Percentiles rank a stretch among this genome's conserved stretches.
These are phyloP conservation scores for Microdochium trichocladiopsis DNA, from an alignment of 2,329 filamentous ascomycete genomes.

Conservation along the genomic window DNA sequence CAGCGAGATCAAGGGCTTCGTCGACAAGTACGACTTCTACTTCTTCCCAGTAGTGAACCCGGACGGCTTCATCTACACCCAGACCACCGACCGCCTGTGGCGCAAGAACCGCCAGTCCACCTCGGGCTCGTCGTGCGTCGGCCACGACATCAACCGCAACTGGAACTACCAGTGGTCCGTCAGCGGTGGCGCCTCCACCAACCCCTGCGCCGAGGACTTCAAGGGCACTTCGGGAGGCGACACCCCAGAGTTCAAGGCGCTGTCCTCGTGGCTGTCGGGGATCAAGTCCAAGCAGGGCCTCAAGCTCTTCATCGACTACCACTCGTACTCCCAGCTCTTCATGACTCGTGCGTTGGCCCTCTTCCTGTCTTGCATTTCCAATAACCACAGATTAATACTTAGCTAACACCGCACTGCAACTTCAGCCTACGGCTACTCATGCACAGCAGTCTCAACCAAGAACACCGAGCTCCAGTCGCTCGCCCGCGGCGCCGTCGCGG, in stretches of 20 bases:
- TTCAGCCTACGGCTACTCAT: slow-evolving; percentile 52
- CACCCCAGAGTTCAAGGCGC: slow-evolving; percentile 38
- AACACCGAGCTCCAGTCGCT: slow-evolving; percentile 34
- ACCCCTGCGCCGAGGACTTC: slow-evolving; percentile 38
- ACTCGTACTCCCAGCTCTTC: slow-evolving; percentile 49
- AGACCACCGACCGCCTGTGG: slow-evolving; percentile 42
- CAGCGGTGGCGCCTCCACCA: slow-evolving; percentile 36
- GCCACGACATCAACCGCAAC: slow-evolving; percentile 46
- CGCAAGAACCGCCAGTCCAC: slow-evolving; percentile 42
- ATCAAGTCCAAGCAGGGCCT: slow-evolving; percentile 32
- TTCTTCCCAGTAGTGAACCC: slow-evolving; percentile 47
- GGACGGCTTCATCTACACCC: slow-evolving; percentile 44
- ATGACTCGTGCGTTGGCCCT: slow-evolving; percentile 31
- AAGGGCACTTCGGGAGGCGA: slow-evolving; percentile 30
- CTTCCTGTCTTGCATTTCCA: slow-evolving; percentile 58
- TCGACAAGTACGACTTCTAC: slow-evolving; percentile 53
- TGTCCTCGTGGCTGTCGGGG: slow-evolving; percentile 31
- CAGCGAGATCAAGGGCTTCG: slow-evolving; percentile 30
- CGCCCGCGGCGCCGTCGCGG: slow-evolving; percentile 19
- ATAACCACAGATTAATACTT: slow-evolving; percentile 54
- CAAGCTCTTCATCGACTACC: slow-evolving; percentile 52
- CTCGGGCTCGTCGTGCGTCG: slow-evolving; percentile 31
- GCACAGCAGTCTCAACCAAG: slow-evolving; percentile 32
- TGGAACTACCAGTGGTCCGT: slow-evolving; percentile 40
- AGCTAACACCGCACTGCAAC: slow-evolving; percentile 29